A percentile compares a stretch with the other conserved stretches of the same genome.
phyloP scores from a whole-genome alignment of 345 rosid species.

The Populus alba region DNA sequence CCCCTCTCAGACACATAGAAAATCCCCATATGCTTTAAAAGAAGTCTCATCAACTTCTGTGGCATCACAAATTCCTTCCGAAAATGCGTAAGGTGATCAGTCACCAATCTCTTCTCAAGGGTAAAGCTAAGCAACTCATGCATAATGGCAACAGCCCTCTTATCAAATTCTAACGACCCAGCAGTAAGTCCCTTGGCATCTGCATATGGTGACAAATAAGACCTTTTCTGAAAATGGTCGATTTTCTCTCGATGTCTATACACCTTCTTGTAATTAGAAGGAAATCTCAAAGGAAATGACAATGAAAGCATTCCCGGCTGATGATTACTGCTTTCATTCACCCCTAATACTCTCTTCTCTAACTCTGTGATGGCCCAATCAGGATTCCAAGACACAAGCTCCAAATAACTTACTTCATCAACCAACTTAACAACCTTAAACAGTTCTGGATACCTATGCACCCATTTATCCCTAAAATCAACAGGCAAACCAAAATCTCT shows the following conservation, averaged over 20 bases:
- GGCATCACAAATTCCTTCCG: constrained; percentile 80
- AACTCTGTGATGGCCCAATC: constrained; percentile 78
- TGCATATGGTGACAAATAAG: constrained; percentile 79
- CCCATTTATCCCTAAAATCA: constrained; percentile 75
- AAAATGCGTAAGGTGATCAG: constrained; percentile 86
- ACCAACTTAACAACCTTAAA: constrained; percentile 49
- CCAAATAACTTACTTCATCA: constrained; percentile 56
- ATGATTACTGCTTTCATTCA: constrained; percentile 37
- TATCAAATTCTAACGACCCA: constrained; percentile 81
- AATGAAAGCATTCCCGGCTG: constrained; percentile 68
- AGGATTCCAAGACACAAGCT: constrained; percentile 77
- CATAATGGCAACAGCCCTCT: constrained; percentile 83
- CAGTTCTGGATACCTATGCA: constrained; percentile 57
- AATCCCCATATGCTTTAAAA: constrained; percentile 80
- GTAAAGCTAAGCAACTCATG: constrained; percentile 87
- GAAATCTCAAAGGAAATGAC: constrained; percentile 76
- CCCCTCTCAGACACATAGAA: constrained; percentile 94
- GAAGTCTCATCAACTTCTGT: constrained; percentile 88
- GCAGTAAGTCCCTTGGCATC: constrained; percentile 67
- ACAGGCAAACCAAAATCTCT: constrained; percentile 80
- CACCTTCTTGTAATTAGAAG: constrained; percentile 67
- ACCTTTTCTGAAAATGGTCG: constrained; percentile 74
- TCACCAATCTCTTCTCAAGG: constrained; percentile 82
- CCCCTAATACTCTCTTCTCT: constrained; percentile 58
- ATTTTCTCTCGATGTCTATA: constrained; percentile 72